Percentiles rank a stretch among this genome's conserved stretches.
These are phyloP conservation scores for Colletotrichum sojae DNA, from an alignment of 2,329 filamentous ascomycete species.

Conservation along the genomic window DNA sequence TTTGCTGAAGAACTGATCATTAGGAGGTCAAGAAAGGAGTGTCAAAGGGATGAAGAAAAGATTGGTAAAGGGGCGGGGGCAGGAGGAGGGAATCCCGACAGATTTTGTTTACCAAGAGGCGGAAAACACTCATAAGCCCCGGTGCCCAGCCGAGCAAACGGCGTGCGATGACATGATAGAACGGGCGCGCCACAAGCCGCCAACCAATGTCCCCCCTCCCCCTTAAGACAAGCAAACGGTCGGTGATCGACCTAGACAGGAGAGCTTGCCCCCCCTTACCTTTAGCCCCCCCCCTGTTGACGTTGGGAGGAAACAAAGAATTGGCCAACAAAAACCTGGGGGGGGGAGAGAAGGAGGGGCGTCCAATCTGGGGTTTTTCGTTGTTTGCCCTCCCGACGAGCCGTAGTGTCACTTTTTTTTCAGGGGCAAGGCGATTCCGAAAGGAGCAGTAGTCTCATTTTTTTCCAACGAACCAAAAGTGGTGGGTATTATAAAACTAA, in stretches of 20 bases:
- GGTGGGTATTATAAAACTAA: constrained; percentile 30
- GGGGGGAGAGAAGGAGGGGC: too few species aligned
- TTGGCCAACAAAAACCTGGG: constrained; percentile 5
- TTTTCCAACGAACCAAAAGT: background rate
- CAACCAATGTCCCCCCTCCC: background rate
- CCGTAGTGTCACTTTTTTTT: background rate
- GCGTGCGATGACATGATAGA: background rate
- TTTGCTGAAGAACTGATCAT: background rate
- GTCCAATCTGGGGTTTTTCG: background rate
- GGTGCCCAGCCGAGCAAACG: constrained; percentile 22
- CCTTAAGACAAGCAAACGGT: background rate
- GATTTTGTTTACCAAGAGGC: too few species aligned
- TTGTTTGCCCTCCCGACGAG: constrained; percentile 13
- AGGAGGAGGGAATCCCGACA: too few species aligned
- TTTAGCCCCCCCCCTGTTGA: too few species aligned
- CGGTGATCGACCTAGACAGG: background rate
- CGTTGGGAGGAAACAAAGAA: background rate
- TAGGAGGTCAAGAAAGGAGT: too few species aligned
- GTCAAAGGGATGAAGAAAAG: too few species aligned
- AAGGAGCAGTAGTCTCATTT: background rate
- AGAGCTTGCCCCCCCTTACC: too few species aligned
- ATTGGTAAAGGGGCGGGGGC: background rate
- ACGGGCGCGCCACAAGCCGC: background rate
- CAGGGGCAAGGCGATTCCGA: background rate
- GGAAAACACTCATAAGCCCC: too few species aligned